Percentiles rank a stretch among this genome's conserved stretches.
Evolutionary conservation across 306 rosid species (phyloP).

Genomic region (Oemleria cerasiformis): DNA sequence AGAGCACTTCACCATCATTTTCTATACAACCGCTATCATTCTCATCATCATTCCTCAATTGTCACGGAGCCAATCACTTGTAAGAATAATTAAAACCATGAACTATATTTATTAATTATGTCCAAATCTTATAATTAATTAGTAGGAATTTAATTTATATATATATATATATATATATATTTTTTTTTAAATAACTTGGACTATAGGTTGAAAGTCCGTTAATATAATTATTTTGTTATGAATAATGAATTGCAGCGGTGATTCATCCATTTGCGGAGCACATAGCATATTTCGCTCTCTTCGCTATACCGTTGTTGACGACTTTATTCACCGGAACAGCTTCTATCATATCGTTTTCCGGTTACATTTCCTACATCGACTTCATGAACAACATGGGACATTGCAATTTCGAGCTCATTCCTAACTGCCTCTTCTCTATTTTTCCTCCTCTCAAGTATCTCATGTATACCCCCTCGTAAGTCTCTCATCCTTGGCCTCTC

Average conservation of each 20-base stretch:
- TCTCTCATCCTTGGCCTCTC: not conserved
- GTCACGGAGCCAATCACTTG: slow-evolving; percentile 53
- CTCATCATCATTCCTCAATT: slow-evolving; percentile 54
- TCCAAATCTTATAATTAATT: too few relatives aligned
- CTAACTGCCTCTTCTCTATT: slow-evolving; percentile 32
- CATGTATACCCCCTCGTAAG: slow-evolving; percentile 43
- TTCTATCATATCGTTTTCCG: not conserved
- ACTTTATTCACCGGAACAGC: not conserved
- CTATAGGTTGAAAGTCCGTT: too few relatives aligned
- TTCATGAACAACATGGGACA: slow-evolving; percentile 57
- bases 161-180: too few relatives aligned
- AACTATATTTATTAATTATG: too few relatives aligned
- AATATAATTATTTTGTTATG: not conserved
- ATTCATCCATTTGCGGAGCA: slow-evolving; percentile 54
- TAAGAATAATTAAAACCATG: slow-evolving; percentile 16
- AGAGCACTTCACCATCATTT: slow-evolving; percentile 54
- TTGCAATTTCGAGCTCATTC: slow-evolving; percentile 45
- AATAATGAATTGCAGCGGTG: slow-evolving; percentile 34
- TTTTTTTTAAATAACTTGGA: too few relatives aligned
- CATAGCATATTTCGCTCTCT: slow-evolving; percentile 29
- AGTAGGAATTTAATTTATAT: too few relatives aligned
- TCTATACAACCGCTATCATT: slow-evolving; percentile 51
- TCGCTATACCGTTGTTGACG: slow-evolving; percentile 28
- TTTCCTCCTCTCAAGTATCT: slow-evolving; percentile 48
- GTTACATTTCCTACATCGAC: slow-evolving; percentile 27